Base-by-base conservation (phyloP, 495 filamentous ascomycete species). In the Aspergillus heteromorphus region DNA sequence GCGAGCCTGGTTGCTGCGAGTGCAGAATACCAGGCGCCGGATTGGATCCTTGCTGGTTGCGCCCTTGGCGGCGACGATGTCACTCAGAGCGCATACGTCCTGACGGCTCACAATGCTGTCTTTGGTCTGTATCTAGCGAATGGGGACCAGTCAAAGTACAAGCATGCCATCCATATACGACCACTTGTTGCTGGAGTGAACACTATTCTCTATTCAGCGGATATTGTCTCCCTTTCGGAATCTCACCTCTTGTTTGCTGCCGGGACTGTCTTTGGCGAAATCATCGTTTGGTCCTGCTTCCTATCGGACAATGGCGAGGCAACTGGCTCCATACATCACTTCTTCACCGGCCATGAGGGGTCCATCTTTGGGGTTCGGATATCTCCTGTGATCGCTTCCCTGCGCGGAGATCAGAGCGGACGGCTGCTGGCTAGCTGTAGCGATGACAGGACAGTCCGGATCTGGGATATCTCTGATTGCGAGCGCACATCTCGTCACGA, bases 221-320 rank as follows among this genome's bases (percentile, higher is more conserved):
- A 91, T 58, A 68, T 92, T 19, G 62, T 78, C 36, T 83, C 81
- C 65, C 66, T 82, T n/a, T 77, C 79, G 10, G 19, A 65, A 2
- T 78, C 76, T 38, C 70, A 73, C 38, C 65, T 96, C 30, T 75
- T 97, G 21, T 78, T 96, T 13, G 88, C 90, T 23, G 87, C 88
- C 1, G 93, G 93, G 0, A 97, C 95, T 0, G 91, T 89, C 0
- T 97, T 96, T 67, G 93, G 93, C 1, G 91, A 97, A 66, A 87
- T 97, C 23, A 74, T 96, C 11, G 79, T 96, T 2, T 97, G 92
- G 92, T 92, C 87, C 54, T 88, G 83, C 59, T 68, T 74, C 40
- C 58, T 78, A 7, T 45, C 21, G 31, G 45, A 60, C 13, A 40
- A 17, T 20, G 36, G 45, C 2, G 43, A 56, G 48, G 63, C 62